Percentiles rank a stretch among this genome's conserved stretches.
These are phyloP conservation scores for Lachancea nothofagi DNA, from an alignment of 805 yeast genomes.

Conservation along the genomic window DNA sequence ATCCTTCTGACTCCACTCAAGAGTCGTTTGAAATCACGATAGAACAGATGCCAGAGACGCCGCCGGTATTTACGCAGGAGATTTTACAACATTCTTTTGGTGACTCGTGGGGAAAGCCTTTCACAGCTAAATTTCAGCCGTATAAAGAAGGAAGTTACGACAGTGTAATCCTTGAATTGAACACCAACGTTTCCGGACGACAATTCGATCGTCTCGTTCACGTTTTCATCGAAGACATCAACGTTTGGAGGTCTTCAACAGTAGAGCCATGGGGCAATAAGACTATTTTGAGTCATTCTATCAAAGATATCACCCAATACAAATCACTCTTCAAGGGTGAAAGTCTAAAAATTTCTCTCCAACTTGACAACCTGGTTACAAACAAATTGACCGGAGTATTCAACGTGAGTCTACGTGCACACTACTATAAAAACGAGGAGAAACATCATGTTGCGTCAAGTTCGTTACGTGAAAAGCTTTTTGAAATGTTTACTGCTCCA, in stretches of 20 bases:
- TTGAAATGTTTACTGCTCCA: conserved; percentile 7
- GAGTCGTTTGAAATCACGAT: conserved; percentile 14
- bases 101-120: conserved; percentile 56
- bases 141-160: conserved; percentile 45
- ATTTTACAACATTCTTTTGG: conserved; percentile 49
- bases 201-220: conserved; percentile 65
- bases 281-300: conserved; percentile 41
- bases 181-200: conserved; percentile 49
- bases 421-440: conserved; percentile 37
- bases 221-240: conserved; percentile 54
- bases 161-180: conserved; percentile 47
- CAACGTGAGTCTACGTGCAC: conserved; percentile 45
- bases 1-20: neutral
- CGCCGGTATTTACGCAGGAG: conserved; percentile 34
- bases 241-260: conserved; percentile 82
- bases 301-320: conserved; percentile 62
- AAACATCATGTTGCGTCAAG: neutral
- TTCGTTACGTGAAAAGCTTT: conserved; percentile 8
- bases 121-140: conserved; percentile 36
- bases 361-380: conserved; percentile 59
- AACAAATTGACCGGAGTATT: conserved; percentile 56
- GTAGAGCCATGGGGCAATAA: conserved; percentile 59
- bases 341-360: conserved; percentile 43
- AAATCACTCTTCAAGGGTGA: conserved; percentile 41
- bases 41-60: conserved; percentile 21